These are phyloP conservation scores for Fusarium pseudonygamai DNA, from an alignment of 2,329 filamentous ascomycete genomes.

Conservation along the genomic window DNA sequence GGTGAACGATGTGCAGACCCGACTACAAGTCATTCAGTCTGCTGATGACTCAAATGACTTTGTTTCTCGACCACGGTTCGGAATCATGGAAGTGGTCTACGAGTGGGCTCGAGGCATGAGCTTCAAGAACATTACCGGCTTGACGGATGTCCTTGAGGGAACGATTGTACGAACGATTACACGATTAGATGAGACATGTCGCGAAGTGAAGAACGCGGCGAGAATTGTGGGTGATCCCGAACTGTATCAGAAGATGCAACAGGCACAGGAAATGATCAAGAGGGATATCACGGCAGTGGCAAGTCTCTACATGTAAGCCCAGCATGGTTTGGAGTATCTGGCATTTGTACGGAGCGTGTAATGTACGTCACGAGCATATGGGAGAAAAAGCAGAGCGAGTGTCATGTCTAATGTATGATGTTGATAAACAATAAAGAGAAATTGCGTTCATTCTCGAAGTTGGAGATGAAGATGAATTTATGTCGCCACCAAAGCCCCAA, in stretches of 20 bases:
- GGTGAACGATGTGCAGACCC: constrained; percentile 88
- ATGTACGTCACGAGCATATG: not conserved
- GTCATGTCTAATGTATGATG: constrained; percentile 19
- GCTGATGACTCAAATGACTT: constrained; percentile 94
- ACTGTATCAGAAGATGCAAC: constrained; percentile 95
- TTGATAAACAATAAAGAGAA: constrained; percentile 13
- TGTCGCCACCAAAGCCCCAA: constrained; percentile 35
- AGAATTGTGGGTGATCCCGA: constrained; percentile 94
- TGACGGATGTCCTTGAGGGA: constrained; percentile 96
- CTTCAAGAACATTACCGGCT: constrained; percentile 95
- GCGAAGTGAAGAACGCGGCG: constrained; percentile 97
- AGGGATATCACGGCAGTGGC: constrained; percentile 92
- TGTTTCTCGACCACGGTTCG: constrained; percentile 85
- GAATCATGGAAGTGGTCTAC: constrained; percentile 96
- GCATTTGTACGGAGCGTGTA: not conserved
- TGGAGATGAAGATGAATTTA: constrained; percentile 22
- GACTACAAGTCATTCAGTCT: constrained; percentile 91
- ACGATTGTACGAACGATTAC: constrained; percentile 97
- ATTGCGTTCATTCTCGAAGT: constrained; percentile 9
- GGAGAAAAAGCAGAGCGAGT: not conserved
- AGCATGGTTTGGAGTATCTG: not conserved
- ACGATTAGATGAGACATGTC: constrained; percentile 91
- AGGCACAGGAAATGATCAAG: constrained; percentile 97
- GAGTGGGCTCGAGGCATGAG: constrained; percentile 98
- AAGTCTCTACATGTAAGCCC: constrained; percentile 83